Evolutionary conservation across 192 early-diverging fungal genomes (phyloP).

Genomic region (Entomortierella beljakovae): DNA sequence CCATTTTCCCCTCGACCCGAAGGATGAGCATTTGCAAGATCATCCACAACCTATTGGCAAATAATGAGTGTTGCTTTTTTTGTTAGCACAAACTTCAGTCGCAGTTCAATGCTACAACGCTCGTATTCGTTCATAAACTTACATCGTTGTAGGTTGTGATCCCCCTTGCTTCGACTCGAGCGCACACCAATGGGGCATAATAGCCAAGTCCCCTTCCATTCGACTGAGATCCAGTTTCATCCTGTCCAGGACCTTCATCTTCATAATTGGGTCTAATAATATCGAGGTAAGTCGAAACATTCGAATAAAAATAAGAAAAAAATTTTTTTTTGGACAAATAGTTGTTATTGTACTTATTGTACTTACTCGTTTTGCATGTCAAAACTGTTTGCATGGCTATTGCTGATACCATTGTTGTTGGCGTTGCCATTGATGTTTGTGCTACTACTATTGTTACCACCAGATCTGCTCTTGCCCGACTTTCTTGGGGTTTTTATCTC

Average conservation of each 20-base stretch:
- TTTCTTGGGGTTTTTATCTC: no score
- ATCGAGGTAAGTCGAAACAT: not conserved
- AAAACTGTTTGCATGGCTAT: no score
- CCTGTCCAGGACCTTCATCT: constrained; percentile 29
- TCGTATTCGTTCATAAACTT: not conserved
- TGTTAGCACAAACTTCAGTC: no score
- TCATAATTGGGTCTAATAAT: constrained; percentile 17
- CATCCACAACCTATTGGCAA: constrained; percentile 35
- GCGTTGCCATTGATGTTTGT: not conserved
- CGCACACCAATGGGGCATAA: constrained; percentile 71
- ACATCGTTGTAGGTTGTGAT: constrained; percentile 73
- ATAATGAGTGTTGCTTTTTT: no score
- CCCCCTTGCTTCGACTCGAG: constrained; percentile 68
- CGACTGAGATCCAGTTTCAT: constrained; percentile 31
- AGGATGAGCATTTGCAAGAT: constrained; percentile 63
- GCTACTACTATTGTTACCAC: not conserved
- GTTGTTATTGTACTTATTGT: no score
- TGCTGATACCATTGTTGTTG: no score
- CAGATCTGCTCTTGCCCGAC: no score
- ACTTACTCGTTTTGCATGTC: no score
- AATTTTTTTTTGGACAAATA: no score
- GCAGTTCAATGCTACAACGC: not conserved
- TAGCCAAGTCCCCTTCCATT: constrained; percentile 68
- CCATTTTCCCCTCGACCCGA: constrained; percentile 9
- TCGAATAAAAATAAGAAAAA: no score